These are phyloP conservation scores for Cubamyces lactineus DNA, from an alignment of 768 basidiomycete species.

Conservation along the genomic window DNA sequence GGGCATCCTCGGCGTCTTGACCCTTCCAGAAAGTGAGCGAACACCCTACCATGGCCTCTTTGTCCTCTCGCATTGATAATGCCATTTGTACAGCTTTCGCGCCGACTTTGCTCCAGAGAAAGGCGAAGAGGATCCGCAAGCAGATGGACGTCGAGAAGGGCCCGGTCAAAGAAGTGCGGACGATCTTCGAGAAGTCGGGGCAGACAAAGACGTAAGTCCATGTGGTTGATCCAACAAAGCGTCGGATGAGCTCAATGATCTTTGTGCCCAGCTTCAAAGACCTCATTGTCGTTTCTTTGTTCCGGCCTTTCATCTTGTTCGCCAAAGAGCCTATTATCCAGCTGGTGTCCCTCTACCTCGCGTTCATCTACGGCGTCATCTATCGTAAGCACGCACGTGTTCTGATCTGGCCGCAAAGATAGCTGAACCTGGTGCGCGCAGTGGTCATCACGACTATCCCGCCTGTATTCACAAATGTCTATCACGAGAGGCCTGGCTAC, in stretches of 20 bases:
- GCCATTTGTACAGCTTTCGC: constrained; percentile 30
- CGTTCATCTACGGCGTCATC: constrained; percentile 65
- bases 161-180: constrained; percentile 43
- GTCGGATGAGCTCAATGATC: background rate
- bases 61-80: background rate
- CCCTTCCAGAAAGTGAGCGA: constrained; percentile 63
- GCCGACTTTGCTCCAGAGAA: constrained; percentile 46
- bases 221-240: background rate
- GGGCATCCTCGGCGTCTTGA: constrained; percentile 58
- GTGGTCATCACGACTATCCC: constrained; percentile 73
- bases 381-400: constrained; percentile 47
- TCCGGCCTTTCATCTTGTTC: constrained; percentile 72
- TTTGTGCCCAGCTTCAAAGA: constrained; percentile 48
- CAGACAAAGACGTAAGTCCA: constrained; percentile 42
- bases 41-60: background rate
- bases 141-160: constrained; percentile 53
- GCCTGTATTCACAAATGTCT: constrained; percentile 55
- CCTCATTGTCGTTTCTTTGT: constrained; percentile 56
- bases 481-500: constrained; percentile 58
- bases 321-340: constrained; percentile 66
- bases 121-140: constrained; percentile 51
- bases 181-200: constrained; percentile 47
- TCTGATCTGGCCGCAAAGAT: too few species aligned
- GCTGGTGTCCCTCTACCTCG: constrained; percentile 67
- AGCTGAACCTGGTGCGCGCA: constrained; percentile 29